Conservation (phyloP, 1,284 basidiomycete genomes). For the Malassezia dermatis region DNA sequence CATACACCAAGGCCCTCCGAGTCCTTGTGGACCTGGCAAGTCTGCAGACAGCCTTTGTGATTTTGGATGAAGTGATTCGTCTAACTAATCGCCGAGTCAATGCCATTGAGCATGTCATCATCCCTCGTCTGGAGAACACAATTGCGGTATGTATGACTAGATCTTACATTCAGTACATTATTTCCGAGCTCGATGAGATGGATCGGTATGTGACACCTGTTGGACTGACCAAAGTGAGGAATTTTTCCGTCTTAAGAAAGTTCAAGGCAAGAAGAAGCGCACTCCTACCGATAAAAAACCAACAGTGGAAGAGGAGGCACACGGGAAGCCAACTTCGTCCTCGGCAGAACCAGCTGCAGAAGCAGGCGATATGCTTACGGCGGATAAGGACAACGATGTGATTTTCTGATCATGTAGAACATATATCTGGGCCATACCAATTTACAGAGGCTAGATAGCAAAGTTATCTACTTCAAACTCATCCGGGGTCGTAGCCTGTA, state of each 20-base stretch:
- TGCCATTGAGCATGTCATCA: conserved; percentile 95
- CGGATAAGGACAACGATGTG: conserved; percentile 45
- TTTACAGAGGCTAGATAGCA: conserved; percentile 1
- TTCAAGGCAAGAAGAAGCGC: conserved; percentile 36
- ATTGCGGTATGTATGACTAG: conserved; percentile 55
- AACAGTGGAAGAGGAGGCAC: conserved; percentile 4
- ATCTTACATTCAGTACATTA: conserved; percentile 28
- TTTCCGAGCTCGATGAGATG: conserved; percentile 45
- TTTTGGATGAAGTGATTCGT: conserved; percentile 95
- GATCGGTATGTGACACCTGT: conserved; percentile 20
- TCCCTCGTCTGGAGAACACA: conserved; percentile 89
- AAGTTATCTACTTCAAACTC: background rate
- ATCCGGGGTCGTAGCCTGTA: background rate
- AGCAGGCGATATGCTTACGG: conserved; percentile 32
- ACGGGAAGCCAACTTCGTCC: background rate
- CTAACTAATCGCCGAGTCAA: conserved; percentile 97
- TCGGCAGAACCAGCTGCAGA: conserved; percentile 2
- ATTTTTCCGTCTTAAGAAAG: conserved; percentile 47
- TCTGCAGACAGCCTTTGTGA: conserved; percentile 85
- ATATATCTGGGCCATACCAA: background rate
- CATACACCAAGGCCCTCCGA: conserved; percentile 92
- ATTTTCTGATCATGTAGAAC: conserved; percentile 30
- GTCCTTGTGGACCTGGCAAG: conserved; percentile 95
- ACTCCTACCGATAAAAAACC: conserved; percentile 14
- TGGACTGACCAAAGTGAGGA: conserved; percentile 27